Percentiles rank a stretch among this genome's conserved stretches.
Evolutionary conservation across 78 protist species (phyloP).

Genomic region (Guillardia theta): DNA sequence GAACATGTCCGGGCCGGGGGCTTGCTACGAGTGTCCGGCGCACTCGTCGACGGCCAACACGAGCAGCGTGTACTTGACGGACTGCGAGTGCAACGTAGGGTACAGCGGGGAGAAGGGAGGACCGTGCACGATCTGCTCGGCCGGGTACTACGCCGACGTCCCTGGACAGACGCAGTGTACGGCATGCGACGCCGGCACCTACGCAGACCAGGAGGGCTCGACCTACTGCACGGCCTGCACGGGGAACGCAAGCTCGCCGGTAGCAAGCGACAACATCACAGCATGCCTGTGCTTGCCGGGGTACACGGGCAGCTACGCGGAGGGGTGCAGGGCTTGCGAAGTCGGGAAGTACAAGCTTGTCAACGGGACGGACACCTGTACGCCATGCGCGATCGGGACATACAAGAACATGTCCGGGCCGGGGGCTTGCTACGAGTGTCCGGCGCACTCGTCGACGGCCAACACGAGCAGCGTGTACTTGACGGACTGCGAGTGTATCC

Average conservation of each 20-base stretch:
- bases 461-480: not conserved
- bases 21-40: not conserved
- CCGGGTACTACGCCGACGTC: not conserved
- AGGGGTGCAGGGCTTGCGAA: not conserved
- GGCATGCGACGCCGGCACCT: not conserved
- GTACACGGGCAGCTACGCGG: not conserved
- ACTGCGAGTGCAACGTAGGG: not conserved
- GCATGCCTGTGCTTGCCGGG: not conserved
- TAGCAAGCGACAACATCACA: not conserved
- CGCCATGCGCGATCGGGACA: not conserved
- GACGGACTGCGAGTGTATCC: not conserved
- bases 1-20: not conserved
- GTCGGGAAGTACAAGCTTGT: not conserved
- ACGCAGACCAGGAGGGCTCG: not conserved
- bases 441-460: not conserved
- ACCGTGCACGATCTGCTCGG: not conserved
- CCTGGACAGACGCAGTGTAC: not conserved
- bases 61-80: not conserved
- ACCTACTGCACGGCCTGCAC: not conserved
- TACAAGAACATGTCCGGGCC: not conserved
- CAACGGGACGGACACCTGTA: not conserved
- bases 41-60: not conserved
- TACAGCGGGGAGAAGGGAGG: not conserved
- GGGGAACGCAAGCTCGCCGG: not conserved
- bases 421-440: not conserved